Evolutionary conservation across 805 yeast genomes (phyloP).

Genomic region (Starmerella bombi): DNA sequence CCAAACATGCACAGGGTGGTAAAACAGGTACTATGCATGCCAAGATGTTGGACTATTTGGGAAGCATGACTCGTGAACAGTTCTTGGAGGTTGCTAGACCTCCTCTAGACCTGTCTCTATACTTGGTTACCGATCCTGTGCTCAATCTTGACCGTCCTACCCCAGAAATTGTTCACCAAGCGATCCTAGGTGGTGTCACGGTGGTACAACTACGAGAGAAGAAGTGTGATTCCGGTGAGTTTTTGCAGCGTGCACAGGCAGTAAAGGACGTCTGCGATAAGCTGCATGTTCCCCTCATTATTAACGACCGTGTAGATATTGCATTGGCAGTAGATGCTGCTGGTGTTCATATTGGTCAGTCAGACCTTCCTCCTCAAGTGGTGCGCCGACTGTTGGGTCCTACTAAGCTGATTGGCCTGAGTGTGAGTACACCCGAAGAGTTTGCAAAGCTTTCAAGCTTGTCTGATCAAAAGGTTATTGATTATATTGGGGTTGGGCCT

Average conservation of each 20-base stretch:
- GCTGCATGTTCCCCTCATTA: slow-evolving; percentile 59
- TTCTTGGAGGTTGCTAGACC: slow-evolving; percentile 12
- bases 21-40: slow-evolving; percentile 19
- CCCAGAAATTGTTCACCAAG: slow-evolving; percentile 26
- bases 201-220: slow-evolving; percentile 78
- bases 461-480: slow-evolving; percentile 24
- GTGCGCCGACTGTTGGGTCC: slow-evolving; percentile 59
- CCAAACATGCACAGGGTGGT: slow-evolving; percentile 14
- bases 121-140: slow-evolving; percentile 19
- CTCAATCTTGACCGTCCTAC: slow-evolving; percentile 9
- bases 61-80: slow-evolving; percentile 13
- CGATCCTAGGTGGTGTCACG: slow-evolving; percentile 63
- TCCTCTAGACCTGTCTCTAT: slow-evolving; percentile 15
- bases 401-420: slow-evolving; percentile 65
- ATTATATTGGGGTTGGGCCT: slow-evolving; percentile 73
- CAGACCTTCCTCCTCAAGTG: slow-evolving; percentile 52
- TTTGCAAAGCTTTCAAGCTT: slow-evolving; percentile 25
- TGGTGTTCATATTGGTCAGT: slow-evolving; percentile 88
- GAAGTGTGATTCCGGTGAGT: slow-evolving; percentile 49
- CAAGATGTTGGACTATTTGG: slow-evolving; percentile 14
- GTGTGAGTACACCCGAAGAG: slow-evolving; percentile 51
- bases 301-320: slow-evolving; percentile 78
- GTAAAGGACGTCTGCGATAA: slow-evolving; percentile 50
- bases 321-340: slow-evolving; percentile 84
- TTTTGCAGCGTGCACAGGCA: slow-evolving; percentile 45